phyloP scores from a whole-genome alignment of 768 basidiomycete genomes.

The Hericium alpestre region DNA sequence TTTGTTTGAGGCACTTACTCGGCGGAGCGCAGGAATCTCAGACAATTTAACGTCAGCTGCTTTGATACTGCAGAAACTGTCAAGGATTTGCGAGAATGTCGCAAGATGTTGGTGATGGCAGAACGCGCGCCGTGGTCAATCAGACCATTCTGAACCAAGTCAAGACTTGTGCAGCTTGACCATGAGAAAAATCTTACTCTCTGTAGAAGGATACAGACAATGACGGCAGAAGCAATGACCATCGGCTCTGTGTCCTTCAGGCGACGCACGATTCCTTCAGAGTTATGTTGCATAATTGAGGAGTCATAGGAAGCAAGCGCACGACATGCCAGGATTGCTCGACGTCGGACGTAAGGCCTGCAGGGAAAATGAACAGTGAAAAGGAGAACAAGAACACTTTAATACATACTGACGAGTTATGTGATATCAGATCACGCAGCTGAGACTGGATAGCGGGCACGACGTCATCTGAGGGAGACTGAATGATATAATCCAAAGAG shows the following conservation, averaged over 20 bases:
- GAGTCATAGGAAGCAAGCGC: conserved; percentile 7
- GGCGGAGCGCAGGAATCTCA: conserved; percentile 4
- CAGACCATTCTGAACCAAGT: conserved; percentile 7
- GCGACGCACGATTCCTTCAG: conserved; percentile 6
- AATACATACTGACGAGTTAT: conserved; percentile 60
- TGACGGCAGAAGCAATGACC: conserved; percentile 7
- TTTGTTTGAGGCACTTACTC: neutral
- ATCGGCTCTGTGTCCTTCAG: conserved; percentile 8
- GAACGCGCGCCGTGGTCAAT: conserved; percentile 3
- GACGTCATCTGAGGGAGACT: conserved; percentile 51
- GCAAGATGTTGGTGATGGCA: neutral
- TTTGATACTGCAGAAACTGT: neutral
- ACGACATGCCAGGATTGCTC: conserved; percentile 6
- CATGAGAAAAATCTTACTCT: conserved; percentile 1
- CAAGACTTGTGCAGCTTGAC: neutral
- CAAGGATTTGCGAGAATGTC: conserved; percentile 1
- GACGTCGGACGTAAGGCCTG: conserved; percentile 3
- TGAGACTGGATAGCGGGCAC: conserved; percentile 67
- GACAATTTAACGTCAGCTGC: conserved; percentile 4
- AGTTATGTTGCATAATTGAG: conserved; percentile 2
- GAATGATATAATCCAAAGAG: conserved; percentile 60
- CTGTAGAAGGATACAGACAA: conserved; percentile 4
- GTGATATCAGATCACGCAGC: conserved; percentile 54
- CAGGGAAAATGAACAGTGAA: neutral
- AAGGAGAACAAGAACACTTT: neutral